Evolutionary conservation across 75 land plant species (phyloP).

Genomic region (Gnetum montanum): DNA sequence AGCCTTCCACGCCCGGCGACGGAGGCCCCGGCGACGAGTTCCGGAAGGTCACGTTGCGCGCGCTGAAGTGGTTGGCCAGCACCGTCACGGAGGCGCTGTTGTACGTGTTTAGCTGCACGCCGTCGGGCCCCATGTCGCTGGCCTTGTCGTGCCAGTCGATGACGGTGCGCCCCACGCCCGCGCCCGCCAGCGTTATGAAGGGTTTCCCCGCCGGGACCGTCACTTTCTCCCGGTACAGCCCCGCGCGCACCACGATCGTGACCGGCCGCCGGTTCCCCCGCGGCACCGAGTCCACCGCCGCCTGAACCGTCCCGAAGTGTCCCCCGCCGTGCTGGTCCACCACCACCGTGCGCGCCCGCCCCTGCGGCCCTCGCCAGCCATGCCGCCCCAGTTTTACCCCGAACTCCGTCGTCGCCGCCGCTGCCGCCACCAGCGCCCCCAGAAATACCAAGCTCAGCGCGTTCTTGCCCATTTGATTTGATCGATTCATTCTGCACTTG

Average conservation of each 20-base stretch:
- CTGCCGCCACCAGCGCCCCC: too few relatives aligned
- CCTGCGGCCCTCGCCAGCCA: neutral
- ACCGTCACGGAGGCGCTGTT: conserved; percentile 25
- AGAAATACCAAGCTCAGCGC: too few relatives aligned
- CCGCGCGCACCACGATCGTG: conserved; percentile 11
- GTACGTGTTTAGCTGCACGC: conserved; percentile 17
- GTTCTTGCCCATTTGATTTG: too few relatives aligned
- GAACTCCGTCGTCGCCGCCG: too few relatives aligned
- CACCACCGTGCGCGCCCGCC: conserved; percentile 3
- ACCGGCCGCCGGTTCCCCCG: conserved; percentile 5
- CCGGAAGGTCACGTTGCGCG: conserved; percentile 23
- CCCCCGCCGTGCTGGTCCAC: conserved; percentile 12
- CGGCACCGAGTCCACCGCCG: conserved; percentile 19
- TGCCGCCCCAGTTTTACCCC: too few relatives aligned
- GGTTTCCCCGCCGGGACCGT: conserved; percentile 18
- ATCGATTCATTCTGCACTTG: too few relatives aligned
- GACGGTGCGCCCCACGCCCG: conserved; percentile 8
- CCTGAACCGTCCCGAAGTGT: conserved; percentile 9
- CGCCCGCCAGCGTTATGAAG: conserved; percentile 23
- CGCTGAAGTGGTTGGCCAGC: conserved; percentile 14
- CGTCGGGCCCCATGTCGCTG: conserved; percentile 15
- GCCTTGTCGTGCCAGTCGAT: conserved; percentile 28
- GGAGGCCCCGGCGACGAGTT: conserved; percentile 22
- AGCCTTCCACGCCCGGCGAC: conserved; percentile 26
- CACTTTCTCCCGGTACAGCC: conserved; percentile 24